phyloP scores from a whole-genome alignment of 2,329 filamentous ascomycete genomes.

The Pyricularia sp. region DNA sequence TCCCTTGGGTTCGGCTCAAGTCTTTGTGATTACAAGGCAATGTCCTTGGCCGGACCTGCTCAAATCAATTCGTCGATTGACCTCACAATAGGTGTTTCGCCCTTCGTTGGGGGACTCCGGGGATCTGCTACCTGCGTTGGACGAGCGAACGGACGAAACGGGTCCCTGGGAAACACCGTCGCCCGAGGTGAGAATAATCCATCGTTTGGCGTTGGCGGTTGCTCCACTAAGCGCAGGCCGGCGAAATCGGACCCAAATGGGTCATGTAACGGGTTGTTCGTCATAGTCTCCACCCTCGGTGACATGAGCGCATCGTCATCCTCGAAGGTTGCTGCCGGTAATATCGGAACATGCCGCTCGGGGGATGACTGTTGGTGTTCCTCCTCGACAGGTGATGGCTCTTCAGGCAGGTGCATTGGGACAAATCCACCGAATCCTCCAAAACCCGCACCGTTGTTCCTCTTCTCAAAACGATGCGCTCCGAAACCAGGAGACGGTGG shows the following conservation, averaged over 20 bases:
- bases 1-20: not conserved
- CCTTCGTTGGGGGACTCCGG: slow-evolving; percentile 64
- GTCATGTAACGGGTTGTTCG: slow-evolving; percentile 53
- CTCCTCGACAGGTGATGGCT: slow-evolving; percentile 6
- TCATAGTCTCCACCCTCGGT: slow-evolving; percentile 64
- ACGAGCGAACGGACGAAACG: slow-evolving; percentile 40
- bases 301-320: slow-evolving; percentile 55
- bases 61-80: slow-evolving; percentile 72
- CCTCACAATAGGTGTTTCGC: slow-evolving; percentile 64
- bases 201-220: slow-evolving; percentile 40
- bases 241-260: slow-evolving; percentile 26
- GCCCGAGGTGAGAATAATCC: slow-evolving; percentile 44
- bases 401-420: slow-evolving; percentile 13
- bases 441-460: slow-evolving; percentile 20
- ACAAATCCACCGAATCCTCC: slow-evolving; percentile 23
- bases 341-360: slow-evolving; percentile 26
- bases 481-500: slow-evolving; percentile 37
- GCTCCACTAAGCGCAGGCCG: slow-evolving; percentile 43
- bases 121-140: slow-evolving; percentile 52
- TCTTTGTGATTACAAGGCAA: no score
- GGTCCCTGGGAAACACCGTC: slow-evolving; percentile 43
- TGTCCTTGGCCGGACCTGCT: slow-evolving; percentile 9
- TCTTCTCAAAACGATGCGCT: slow-evolving; percentile 23
- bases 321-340: slow-evolving; percentile 19
- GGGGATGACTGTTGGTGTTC: slow-evolving; percentile 13